Evolutionary conservation across 257 asterid species (phyloP).

Genomic region (Rhazya stricta): DNA sequence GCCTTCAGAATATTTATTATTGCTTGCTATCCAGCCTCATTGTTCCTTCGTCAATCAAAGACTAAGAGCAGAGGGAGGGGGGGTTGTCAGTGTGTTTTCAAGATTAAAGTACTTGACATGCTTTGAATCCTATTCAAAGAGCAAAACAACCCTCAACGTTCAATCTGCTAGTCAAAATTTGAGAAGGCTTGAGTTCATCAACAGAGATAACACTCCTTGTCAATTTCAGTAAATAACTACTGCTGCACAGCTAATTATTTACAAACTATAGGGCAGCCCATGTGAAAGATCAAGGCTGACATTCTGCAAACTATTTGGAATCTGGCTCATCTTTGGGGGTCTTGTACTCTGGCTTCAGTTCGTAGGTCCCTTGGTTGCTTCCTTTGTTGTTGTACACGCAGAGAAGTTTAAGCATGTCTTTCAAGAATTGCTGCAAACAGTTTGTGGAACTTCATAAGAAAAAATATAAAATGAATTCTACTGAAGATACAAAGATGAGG

Average conservation of each 20-base stretch:
- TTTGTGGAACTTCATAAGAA: neutral
- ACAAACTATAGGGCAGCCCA: neutral
- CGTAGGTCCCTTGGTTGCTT: constrained; percentile 82
- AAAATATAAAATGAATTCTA: neutral
- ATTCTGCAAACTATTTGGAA: constrained; percentile 14
- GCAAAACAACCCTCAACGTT: no score
- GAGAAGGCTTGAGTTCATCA: no score
- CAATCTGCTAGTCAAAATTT: no score
- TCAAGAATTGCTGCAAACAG: constrained; percentile 71
- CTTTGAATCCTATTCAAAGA: no score
- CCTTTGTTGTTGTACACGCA: constrained; percentile 88
- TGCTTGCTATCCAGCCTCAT: no score
- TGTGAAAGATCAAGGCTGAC: neutral
- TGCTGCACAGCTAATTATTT: neutral
- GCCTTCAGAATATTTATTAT: no score
- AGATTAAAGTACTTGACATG: no score
- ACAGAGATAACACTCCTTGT: neutral
- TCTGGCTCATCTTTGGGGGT: constrained; percentile 46
- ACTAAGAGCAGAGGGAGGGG: no score
- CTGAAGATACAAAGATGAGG: neutral
- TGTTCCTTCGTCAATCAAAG: no score
- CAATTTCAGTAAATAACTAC: neutral
- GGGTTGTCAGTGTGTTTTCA: no score
- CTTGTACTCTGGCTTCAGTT: constrained; percentile 84
- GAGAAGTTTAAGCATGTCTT: constrained; percentile 79